Conservation (phyloP, 2,329 filamentous ascomycete genomes). For the Aaosphaeria pasadenensis region DNA sequence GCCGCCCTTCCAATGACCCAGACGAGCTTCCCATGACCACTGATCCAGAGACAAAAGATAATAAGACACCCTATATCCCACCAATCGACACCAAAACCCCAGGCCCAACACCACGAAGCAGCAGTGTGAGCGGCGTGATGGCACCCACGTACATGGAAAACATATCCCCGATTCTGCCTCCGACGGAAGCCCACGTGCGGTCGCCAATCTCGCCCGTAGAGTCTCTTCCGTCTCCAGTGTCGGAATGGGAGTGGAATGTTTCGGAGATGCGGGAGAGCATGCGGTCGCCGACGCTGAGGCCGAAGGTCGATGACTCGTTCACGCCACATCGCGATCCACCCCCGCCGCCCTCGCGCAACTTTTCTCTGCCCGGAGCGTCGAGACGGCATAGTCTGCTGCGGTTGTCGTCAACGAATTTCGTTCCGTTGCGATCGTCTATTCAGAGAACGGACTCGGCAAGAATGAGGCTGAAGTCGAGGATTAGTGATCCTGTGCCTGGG, state of each 20-base stretch:
- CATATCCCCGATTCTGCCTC: background rate
- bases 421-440: background rate
- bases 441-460: background rate
- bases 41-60: background rate
- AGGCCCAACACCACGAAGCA: too few relatives aligned
- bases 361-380: background rate
- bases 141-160: too few relatives aligned
- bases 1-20: background rate
- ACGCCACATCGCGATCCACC: background rate
- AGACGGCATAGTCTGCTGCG: background rate
- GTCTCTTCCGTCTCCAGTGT: background rate
- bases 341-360: background rate
- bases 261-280: too few relatives aligned
- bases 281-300: too few relatives aligned
- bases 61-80: background rate
- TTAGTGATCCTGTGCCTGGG: conserved; percentile 9
- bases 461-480: background rate
- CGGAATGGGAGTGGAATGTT: too few relatives aligned
- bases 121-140: too few relatives aligned
- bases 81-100: background rate
- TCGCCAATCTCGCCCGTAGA: background rate
- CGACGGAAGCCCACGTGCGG: background rate
- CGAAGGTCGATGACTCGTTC: background rate
- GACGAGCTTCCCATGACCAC: background rate
- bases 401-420: too few relatives aligned